Evolutionary conservation across 345 rosid genomes (phyloP).

Genomic region (Lumnitzera racemosa): DNA sequence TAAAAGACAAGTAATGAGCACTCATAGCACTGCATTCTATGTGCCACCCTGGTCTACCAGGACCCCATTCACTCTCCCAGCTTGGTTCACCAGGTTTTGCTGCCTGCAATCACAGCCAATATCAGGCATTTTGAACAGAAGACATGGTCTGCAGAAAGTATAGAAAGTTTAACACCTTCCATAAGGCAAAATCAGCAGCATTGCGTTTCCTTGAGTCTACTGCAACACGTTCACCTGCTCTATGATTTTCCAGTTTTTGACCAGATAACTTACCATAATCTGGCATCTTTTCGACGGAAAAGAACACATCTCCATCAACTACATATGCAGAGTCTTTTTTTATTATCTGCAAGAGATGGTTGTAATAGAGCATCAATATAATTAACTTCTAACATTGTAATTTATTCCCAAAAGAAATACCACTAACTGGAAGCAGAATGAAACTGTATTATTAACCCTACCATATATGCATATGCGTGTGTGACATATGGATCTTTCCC

Average conservation of each 20-base stretch:
- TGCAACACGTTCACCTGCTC: constrained; percentile 84
- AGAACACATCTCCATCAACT: constrained; percentile 80
- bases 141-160: background rate
- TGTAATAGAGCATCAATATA: too few species aligned
- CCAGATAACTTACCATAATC: constrained; percentile 75
- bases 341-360: constrained; percentile 48
- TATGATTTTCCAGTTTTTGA: constrained; percentile 56
- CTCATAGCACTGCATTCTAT: constrained; percentile 99
- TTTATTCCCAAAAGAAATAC: too few species aligned
- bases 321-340: constrained; percentile 61
- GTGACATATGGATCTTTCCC: too few species aligned
- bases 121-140: background rate
- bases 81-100: constrained; percentile 83
- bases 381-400: too few species aligned
- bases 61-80: constrained; percentile 95
- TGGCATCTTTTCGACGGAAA: constrained; percentile 60
- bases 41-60: constrained; percentile 96
- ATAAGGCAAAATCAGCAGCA: constrained; percentile 86
- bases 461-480: too few species aligned
- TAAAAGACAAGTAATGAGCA: constrained; percentile 52
- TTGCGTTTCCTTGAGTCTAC: constrained; percentile 77
- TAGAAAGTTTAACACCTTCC: constrained; percentile 52
- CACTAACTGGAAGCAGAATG: too few species aligned
- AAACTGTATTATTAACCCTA: too few species aligned
- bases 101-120: constrained; percentile 39